These are phyloP conservation scores for Naegleria fowleri DNA, from an alignment of 208 protist species.

Conservation along the genomic window DNA sequence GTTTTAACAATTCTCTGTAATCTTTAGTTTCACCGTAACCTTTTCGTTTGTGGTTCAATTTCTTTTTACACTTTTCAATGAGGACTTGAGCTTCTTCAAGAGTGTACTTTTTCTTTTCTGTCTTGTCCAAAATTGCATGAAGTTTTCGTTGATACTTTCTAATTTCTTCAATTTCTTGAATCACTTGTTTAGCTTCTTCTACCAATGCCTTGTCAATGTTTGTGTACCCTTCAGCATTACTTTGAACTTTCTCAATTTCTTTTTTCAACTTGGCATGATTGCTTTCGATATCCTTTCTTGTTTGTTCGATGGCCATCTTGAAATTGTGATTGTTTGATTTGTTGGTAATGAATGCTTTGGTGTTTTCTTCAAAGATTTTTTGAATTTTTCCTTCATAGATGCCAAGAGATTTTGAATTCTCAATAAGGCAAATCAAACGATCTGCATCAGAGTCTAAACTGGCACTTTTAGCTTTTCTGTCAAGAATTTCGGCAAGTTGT, in stretches of 20 bases:
- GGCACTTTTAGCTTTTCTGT: background rate
- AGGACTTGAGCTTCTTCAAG: background rate
- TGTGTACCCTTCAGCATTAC: background rate
- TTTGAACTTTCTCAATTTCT: background rate
- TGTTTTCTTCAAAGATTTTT: background rate
- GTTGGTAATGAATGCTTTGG: background rate
- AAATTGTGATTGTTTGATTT: background rate
- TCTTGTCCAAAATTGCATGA: background rate
- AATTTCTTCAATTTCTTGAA: background rate
- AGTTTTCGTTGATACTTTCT: background rate
- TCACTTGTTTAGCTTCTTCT: background rate
- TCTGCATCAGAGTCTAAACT: background rate
- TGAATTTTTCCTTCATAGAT: background rate
- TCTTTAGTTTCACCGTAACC: background rate
- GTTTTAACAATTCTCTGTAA: background rate
- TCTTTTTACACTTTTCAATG: background rate
- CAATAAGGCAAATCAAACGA: background rate
- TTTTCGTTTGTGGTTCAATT: background rate
- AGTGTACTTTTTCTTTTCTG: background rate
- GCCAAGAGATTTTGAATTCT: background rate
- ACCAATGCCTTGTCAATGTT: background rate
- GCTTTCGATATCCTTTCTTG: background rate
- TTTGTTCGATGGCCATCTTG: background rate
- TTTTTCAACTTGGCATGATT: background rate
- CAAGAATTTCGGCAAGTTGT: background rate